Evolutionary conservation across 2,329 filamentous ascomycete genomes (phyloP).

Genomic region (Paecilomyces dactylethromorphus): DNA sequence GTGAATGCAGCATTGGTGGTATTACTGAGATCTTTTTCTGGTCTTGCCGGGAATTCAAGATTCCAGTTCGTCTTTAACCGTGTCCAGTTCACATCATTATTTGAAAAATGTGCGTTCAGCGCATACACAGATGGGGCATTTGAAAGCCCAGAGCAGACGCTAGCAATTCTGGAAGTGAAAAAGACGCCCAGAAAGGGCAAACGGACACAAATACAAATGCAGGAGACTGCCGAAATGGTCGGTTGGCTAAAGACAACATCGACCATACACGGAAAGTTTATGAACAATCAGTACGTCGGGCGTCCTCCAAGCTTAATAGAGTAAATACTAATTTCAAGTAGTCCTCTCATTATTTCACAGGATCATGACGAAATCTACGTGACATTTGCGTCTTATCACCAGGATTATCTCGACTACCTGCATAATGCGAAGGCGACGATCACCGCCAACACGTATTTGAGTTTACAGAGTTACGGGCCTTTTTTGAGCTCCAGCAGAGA

Average conservation of each 20-base stretch:
- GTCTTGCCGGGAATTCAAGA: too few species aligned
- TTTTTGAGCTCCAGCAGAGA: neutral
- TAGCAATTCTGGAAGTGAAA: neutral
- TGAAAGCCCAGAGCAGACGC: neutral
- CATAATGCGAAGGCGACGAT: neutral
- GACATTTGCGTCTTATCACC: neutral
- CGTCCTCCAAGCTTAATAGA: neutral
- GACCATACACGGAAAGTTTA: neutral
- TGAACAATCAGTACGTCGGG: neutral
- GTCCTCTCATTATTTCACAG: neutral
- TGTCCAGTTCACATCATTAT: neutral
- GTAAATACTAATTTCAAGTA: neutral
- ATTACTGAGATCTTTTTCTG: too few species aligned
- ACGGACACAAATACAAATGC: neutral
- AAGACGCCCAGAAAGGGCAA: neutral
- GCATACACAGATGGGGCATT: neutral
- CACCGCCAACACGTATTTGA: neutral
- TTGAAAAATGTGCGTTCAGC: neutral
- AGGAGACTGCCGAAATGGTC: neutral
- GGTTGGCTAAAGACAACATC: neutral
- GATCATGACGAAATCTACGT: neutral
- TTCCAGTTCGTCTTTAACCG: neutral
- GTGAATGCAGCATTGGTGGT: too few species aligned
- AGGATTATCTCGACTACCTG: neutral
- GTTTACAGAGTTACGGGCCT: neutral